A percentile compares a stretch with the other conserved stretches of the same genome.
Conservation (phyloP, 2,329 filamentous ascomycete species). For the Plenodomus biglobosus region DNA sequence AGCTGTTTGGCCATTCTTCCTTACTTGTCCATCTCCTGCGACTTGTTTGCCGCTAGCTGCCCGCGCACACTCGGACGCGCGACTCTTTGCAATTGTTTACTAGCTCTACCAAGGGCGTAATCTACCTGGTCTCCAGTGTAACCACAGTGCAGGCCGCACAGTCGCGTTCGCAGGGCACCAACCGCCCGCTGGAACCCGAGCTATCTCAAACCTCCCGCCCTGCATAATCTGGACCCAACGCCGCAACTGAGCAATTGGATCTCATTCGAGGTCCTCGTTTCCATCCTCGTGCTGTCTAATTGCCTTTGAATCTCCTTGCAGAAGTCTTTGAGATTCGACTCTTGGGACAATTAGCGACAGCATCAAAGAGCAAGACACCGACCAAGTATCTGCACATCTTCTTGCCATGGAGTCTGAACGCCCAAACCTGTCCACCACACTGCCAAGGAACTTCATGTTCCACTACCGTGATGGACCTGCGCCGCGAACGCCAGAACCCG, state of each 20-base stretch:
- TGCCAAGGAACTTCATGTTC: conserved; percentile 55
- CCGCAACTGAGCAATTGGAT: conserved; percentile 12
- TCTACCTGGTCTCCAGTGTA: conserved; percentile 35
- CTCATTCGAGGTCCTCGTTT: conserved; percentile 14
- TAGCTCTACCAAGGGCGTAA: conserved; percentile 21
- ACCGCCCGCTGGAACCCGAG: conserved; percentile 34
- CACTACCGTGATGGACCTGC: conserved; percentile 50
- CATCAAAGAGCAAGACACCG: conserved; percentile 10
- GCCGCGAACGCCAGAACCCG: conserved; percentile 51
- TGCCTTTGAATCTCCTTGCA: conserved; percentile 29
- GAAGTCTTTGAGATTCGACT: conserved; percentile 20
- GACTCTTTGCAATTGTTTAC: conserved; percentile 1
- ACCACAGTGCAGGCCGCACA: conserved; percentile 36
- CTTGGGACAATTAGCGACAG: conserved; percentile 7
- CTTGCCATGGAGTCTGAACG: conserved; percentile 46
- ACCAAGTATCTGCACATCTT: conserved; percentile 2
- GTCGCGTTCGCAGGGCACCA: conserved; percentile 40
- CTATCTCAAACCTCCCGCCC: conserved; percentile 23
- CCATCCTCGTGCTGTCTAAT: conserved; percentile 9
- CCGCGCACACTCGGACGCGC: conserved; percentile 21
- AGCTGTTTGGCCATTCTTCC: conserved; percentile 20
- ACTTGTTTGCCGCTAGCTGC: conserved; percentile 12
- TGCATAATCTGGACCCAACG: conserved; percentile 25
- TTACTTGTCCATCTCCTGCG: conserved; percentile 20
- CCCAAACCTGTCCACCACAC: conserved; percentile 52